phyloP scores from a whole-genome alignment of 2,329 filamentous ascomycete species.

The Cercospora citrullina region DNA sequence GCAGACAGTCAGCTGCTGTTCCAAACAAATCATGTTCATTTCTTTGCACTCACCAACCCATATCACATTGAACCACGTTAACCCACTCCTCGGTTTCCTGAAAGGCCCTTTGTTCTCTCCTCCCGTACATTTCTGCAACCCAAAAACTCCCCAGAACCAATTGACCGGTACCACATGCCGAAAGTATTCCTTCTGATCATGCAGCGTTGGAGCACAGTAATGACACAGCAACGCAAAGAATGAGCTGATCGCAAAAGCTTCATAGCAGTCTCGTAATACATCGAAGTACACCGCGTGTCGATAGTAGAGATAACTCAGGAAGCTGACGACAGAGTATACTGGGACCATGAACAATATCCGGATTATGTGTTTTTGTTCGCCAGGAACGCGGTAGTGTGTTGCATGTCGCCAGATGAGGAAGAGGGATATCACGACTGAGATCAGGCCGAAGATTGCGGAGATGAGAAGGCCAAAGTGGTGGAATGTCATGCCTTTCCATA shows the following conservation, averaged over 20 bases:
- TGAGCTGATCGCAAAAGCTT: constrained; percentile 82
- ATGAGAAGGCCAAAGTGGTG: constrained; percentile 58
- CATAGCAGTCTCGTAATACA: constrained; percentile 80
- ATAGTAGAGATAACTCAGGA: constrained; percentile 73
- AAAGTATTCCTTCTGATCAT: constrained; percentile 81
- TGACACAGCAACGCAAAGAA: constrained; percentile 83
- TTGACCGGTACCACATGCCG: constrained; percentile 64
- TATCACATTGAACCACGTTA: constrained; percentile 81
- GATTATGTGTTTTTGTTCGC: constrained; percentile 70
- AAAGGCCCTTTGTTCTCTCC: constrained; percentile 65
- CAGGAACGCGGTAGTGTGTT: constrained; percentile 60
- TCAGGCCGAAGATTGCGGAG: constrained; percentile 53
- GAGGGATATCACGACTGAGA: constrained; percentile 54
- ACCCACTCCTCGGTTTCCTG: constrained; percentile 73
- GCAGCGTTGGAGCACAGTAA: constrained; percentile 74
- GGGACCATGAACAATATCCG: constrained; percentile 88
- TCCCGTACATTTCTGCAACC: constrained; percentile 69
- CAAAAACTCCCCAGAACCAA: constrained; percentile 74
- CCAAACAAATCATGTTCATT: background rate
- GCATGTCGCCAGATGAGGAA: constrained; percentile 59
- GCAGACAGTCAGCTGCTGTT: constrained; percentile 27
- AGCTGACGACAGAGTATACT: constrained; percentile 72
- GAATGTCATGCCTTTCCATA: constrained; percentile 58
- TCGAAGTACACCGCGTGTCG: constrained; percentile 77
- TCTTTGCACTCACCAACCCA: constrained; percentile 27